A percentile compares a stretch with the other conserved stretches of the same genome.
phyloP scores from a whole-genome alignment of 2,329 filamentous ascomycete species.

The Tolypocladium ophioglossoides region DNA sequence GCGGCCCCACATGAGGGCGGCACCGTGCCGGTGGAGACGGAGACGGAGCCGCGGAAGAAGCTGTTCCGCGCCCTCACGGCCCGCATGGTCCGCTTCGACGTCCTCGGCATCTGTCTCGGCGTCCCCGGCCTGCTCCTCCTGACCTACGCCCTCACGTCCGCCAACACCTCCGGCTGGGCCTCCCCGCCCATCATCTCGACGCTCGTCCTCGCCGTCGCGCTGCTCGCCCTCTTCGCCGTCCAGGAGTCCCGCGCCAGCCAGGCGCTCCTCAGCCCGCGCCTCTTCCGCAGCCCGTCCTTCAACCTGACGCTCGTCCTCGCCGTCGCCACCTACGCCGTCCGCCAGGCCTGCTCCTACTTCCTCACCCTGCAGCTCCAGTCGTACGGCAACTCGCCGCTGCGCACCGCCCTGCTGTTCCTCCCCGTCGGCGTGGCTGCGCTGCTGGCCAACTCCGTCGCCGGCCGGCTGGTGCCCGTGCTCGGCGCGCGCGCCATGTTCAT shows the following conservation, averaged over 20 bases:
- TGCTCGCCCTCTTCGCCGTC: background rate
- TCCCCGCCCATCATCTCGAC: background rate
- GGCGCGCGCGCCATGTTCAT: constrained; percentile 1
- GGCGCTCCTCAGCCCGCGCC: background rate
- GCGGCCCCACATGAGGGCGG: background rate
- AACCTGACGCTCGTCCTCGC: background rate
- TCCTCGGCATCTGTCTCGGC: background rate
- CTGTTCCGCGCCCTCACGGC: background rate
- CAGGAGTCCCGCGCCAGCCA: background rate
- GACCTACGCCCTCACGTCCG: background rate
- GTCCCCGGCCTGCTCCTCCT: background rate
- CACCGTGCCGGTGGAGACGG: background rate
- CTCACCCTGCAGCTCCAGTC: constrained; percentile 1
- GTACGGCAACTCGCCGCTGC: background rate
- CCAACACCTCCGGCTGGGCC: background rate
- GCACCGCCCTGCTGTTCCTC: background rate
- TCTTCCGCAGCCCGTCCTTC: background rate
- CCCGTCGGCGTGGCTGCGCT: background rate
- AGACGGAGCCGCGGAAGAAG: background rate
- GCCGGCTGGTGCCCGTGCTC: background rate
- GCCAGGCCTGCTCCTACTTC: constrained; percentile 1
- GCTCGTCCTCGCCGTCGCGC: background rate
- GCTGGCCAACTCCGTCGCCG: constrained; percentile 1
- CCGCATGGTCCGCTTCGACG: background rate
- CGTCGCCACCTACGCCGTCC: background rate